phyloP scores from a whole-genome alignment of 2,329 filamentous ascomycete genomes.

The Neodidymelliopsis sp. region DNA sequence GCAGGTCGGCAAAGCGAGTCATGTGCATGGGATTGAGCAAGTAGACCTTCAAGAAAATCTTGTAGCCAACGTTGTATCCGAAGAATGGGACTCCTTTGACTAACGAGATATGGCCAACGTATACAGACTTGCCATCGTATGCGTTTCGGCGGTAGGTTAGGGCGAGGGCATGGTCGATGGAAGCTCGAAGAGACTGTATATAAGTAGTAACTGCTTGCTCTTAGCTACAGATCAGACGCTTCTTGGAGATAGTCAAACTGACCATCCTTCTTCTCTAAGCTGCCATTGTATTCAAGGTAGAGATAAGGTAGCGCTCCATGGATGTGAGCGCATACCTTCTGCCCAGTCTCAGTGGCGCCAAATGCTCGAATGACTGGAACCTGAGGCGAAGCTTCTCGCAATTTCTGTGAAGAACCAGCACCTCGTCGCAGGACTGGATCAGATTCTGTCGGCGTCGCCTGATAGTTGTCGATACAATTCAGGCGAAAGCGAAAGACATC shows the following conservation, averaged over 20 bases:
- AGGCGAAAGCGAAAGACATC: slow-evolving; percentile 87
- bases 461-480: slow-evolving; percentile 96
- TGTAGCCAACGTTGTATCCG: slow-evolving; percentile 92
- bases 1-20: slow-evolving; percentile 84
- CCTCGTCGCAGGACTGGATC: slow-evolving; percentile 80
- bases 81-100: slow-evolving; percentile 96
- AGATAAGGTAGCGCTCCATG: slow-evolving; percentile 96
- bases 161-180: slow-evolving; percentile 89
- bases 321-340: slow-evolving; percentile 95
- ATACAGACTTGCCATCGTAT: slow-evolving; percentile 72
- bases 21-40: slow-evolving; percentile 87
- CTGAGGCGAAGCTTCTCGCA: slow-evolving; percentile 68
- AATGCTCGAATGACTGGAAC: slow-evolving; percentile 91
- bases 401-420: slow-evolving; percentile 59
- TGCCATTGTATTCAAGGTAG: slow-evolving; percentile 85
- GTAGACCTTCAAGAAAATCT: slow-evolving; percentile 92
- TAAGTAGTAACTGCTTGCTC: slow-evolving; percentile 70
- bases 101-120: slow-evolving; percentile 88
- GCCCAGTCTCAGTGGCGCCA: slow-evolving; percentile 90
- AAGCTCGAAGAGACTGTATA: slow-evolving; percentile 79
- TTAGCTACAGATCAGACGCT: slow-evolving; percentile 18
- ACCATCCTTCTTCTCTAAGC: slow-evolving; percentile 73
- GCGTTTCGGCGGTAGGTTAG: slow-evolving; percentile 82
- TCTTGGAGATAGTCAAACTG: slow-evolving; percentile 35
- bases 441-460: slow-evolving; percentile 77